Evolutionary conservation across 129 eudicot genomes (phyloP), one percentile per base, ranked within the genome.

Genomic region (Kitagawia praeruptora): DNA sequence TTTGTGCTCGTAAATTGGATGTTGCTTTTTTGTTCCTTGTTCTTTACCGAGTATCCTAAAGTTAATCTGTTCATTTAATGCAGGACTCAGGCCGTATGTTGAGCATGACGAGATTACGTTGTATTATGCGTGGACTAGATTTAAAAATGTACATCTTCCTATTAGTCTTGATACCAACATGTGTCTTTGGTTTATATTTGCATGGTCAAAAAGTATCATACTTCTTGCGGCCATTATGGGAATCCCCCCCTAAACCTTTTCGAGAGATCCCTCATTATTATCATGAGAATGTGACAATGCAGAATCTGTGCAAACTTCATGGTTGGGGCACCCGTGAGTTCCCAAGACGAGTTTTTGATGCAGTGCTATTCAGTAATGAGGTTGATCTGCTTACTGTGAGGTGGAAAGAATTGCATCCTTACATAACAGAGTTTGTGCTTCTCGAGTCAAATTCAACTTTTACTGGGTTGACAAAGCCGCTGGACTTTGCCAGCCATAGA

Each of bases 391-490:
- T 89, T 67, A 89, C 77, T 10, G 40, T 89, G 45, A 53, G 93
- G 56, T 89, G 93, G 93, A 85, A 87, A 39, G 93, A 89, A 80
- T 82, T 89, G 74, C 80, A 87, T 78, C 89, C 93, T 44, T 89
- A 85, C 42, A 78, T 89, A 19, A 80, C 85, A 4, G 89, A 87
- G 77, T 89, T 89, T 80, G 91, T 89, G 28, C 85, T 89, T 39
- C 93, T 89, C 18, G 93, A 89, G 89, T 89, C 93, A n/a, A 89
- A 89, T 47, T 87, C 93, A 8, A 89, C 93, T 14, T 89, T 89
- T 80, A 81, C 89, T 13, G 93, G 93, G 4, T 40, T 89, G 27
- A 81, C 87, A 5, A 89, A 87, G 85, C 91, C 87, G n/a, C 44
- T 74, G n/a, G 85, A 74, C 11, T 89, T 89, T 78, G 78, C 82